Percentiles rank a stretch among this genome's conserved stretches.
phyloP scores from a whole-genome alignment of 345 rosid genomes.

The Ailanthus altissimus region DNA sequence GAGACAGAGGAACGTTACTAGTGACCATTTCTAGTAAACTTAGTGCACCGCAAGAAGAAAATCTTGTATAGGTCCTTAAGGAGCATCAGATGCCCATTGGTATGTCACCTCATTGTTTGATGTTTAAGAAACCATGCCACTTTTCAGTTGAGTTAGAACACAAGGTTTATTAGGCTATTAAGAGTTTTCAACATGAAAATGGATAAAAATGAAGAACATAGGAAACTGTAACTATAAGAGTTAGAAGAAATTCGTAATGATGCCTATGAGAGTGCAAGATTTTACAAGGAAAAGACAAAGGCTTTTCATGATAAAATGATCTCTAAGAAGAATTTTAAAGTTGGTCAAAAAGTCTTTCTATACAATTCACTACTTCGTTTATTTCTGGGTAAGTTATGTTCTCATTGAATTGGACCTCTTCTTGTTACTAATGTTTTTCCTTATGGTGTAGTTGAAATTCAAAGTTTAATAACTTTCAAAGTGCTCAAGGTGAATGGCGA shows the following conservation, averaged over 20 bases:
- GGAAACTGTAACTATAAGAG: not conserved
- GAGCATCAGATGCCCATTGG: too few species aligned
- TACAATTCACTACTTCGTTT: too few species aligned
- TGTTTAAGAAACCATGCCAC: not conserved
- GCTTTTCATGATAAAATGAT: constrained; percentile 10
- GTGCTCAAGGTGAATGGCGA: not conserved
- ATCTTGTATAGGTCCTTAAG: too few species aligned
- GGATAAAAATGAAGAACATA: too few species aligned
- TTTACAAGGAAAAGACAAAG: not conserved
- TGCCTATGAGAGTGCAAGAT: constrained; percentile 14
- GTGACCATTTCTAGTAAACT: too few species aligned
- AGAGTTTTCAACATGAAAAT: too few species aligned
- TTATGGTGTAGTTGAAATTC: constrained; percentile 8
- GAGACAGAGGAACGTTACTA: too few species aligned
- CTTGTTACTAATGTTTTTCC: constrained; percentile 5
- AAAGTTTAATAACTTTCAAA: not conserved
- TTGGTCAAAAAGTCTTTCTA: not conserved
- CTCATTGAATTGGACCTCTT: too few species aligned
- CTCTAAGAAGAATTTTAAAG: not conserved
- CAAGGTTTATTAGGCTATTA: too few species aligned
- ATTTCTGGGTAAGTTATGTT: too few species aligned
- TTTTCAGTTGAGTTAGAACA: too few species aligned
- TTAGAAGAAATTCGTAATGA: constrained; percentile 13
- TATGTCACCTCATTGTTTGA: not conserved
- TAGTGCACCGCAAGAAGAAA: too few species aligned